phyloP scores from a whole-genome alignment of 148 eudicot genomes.

The Cornus controversa region DNA sequence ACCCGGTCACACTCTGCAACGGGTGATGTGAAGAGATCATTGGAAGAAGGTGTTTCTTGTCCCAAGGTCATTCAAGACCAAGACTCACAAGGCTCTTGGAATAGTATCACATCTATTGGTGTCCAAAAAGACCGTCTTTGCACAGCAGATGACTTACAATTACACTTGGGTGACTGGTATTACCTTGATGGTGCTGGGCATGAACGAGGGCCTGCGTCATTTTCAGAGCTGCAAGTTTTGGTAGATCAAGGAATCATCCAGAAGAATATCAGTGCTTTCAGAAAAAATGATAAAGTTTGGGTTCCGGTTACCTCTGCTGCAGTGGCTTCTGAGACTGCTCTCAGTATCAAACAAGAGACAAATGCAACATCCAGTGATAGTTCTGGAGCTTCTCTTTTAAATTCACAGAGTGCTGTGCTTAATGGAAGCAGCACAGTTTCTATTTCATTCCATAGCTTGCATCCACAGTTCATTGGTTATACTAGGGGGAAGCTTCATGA shows the following conservation, averaged over 20 bases:
- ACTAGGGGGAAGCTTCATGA: slow-evolving; percentile 97
- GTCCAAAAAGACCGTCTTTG: slow-evolving; percentile 71
- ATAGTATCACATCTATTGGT: slow-evolving; percentile 33
- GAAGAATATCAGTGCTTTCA: slow-evolving; percentile 68
- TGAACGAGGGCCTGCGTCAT: slow-evolving; percentile 81
- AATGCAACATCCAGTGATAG: slow-evolving; percentile 31
- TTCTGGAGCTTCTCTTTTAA: slow-evolving; percentile 31
- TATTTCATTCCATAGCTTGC: slow-evolving; percentile 60
- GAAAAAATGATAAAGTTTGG: slow-evolving; percentile 86
- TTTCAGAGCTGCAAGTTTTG: slow-evolving; percentile 51
- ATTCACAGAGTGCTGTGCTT: slow-evolving; percentile 18
- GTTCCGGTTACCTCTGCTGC: slow-evolving; percentile 60
- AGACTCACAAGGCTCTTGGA: slow-evolving; percentile 35
- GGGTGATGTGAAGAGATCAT: slow-evolving; percentile 58
- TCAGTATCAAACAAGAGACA: slow-evolving; percentile 29
- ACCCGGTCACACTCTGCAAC: slow-evolving; percentile 42
- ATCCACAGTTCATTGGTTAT: slow-evolving; percentile 92
- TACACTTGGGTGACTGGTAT: slow-evolving; percentile 91
- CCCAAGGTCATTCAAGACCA: slow-evolving; percentile 43
- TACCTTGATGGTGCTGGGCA: slow-evolving; percentile 94
- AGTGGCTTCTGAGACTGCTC: slow-evolving; percentile 30
- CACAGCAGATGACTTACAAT: slow-evolving; percentile 57
- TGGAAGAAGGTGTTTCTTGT: slow-evolving; percentile 46
- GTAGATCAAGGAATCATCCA: slow-evolving; percentile 67
- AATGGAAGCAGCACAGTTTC: slow-evolving; percentile 25